Conservation (phyloP, 441 rosid species). For the Aquilaria agallochum region DNA sequence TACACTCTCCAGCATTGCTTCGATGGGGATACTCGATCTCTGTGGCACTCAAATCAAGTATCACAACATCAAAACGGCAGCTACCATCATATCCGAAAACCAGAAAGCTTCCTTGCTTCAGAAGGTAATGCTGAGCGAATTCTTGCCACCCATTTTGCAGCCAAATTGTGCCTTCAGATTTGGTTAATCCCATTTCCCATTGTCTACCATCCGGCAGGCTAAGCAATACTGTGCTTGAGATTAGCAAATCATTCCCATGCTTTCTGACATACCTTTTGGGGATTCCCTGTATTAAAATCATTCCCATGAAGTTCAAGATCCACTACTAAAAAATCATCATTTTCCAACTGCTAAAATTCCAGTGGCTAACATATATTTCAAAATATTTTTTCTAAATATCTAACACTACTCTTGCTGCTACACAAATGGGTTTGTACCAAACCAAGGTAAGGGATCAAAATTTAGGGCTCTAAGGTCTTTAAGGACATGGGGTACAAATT, state of each 20-base stretch:
- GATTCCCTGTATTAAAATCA: slow-evolving; percentile 12
- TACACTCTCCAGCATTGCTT: neutral
- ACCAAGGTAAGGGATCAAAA: no score
- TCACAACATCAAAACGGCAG: slow-evolving; percentile 21
- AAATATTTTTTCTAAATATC: neutral
- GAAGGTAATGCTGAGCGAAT: slow-evolving; percentile 16
- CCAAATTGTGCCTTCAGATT: slow-evolving; percentile 9
- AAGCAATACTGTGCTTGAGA: slow-evolving; percentile 6
- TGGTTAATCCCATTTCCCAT: slow-evolving; percentile 21
- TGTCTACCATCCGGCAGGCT: slow-evolving; percentile 20
- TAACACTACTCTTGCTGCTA: no score
- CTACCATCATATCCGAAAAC: slow-evolving; percentile 22
- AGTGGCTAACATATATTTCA: neutral
- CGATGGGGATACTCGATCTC: slow-evolving; percentile 23
- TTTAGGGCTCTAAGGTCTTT: no score
- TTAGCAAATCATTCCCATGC: slow-evolving; percentile 9
- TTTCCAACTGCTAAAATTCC: no score
- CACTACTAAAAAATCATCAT: no score
- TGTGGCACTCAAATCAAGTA: slow-evolving; percentile 23
- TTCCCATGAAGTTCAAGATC: no score
- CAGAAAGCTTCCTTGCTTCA: slow-evolving; percentile 11
- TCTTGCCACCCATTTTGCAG: slow-evolving; percentile 33
- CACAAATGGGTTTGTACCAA: no score
- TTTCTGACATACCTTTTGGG: slow-evolving; percentile 16
- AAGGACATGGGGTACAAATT: no score